Conservation (phyloP, 169 alveolate species). For the Blepharisma undulans region DNA sequence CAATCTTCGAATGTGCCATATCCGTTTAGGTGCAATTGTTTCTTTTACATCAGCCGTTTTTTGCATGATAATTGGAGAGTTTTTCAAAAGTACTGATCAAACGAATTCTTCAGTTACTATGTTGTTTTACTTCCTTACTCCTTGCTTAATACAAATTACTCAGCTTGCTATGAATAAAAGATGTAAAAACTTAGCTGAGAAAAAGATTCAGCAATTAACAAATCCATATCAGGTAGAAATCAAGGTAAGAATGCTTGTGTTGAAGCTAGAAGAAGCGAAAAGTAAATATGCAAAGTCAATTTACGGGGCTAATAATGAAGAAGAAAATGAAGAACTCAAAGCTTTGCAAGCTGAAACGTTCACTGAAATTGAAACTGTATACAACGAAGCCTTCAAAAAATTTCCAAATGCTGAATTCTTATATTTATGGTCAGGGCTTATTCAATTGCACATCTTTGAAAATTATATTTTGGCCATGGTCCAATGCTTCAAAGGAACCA, state of each 20-base stretch:
- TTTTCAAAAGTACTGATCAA: conserved; percentile 35
- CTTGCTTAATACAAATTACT: conserved; percentile 9
- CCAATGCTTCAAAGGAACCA: conserved; percentile 26
- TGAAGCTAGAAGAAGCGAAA: background rate
- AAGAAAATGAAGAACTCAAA: background rate
- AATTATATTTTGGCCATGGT: conserved; percentile 30
- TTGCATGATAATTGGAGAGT: conserved; percentile 40
- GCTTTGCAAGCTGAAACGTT: conserved; percentile 1
- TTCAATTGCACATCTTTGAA: conserved; percentile 34
- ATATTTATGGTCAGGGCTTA: conserved; percentile 35
- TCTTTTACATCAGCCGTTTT: conserved; percentile 29
- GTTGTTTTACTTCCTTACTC: conserved; percentile 34
- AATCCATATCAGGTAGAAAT: conserved; percentile 13
- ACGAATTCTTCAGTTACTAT: conserved; percentile 30
- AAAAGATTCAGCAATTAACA: conserved; percentile 10
- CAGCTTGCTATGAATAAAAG: conserved; percentile 35
- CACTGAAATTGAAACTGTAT: background rate
- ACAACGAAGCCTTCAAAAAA: conserved; percentile 25
- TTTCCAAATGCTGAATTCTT: conserved; percentile 25
- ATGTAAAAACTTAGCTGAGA: conserved; percentile 2
- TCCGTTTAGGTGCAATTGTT: conserved; percentile 14
- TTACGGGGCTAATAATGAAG: conserved; percentile 19
- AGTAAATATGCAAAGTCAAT: conserved; percentile 16
- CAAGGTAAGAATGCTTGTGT: conserved; percentile 10
- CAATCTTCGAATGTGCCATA: conserved; percentile 9